A percentile compares a stretch with the other conserved stretches of the same genome.
Conservation (phyloP, 192 early-diverging fungal species). For the Chytriomyces sp. region DNA sequence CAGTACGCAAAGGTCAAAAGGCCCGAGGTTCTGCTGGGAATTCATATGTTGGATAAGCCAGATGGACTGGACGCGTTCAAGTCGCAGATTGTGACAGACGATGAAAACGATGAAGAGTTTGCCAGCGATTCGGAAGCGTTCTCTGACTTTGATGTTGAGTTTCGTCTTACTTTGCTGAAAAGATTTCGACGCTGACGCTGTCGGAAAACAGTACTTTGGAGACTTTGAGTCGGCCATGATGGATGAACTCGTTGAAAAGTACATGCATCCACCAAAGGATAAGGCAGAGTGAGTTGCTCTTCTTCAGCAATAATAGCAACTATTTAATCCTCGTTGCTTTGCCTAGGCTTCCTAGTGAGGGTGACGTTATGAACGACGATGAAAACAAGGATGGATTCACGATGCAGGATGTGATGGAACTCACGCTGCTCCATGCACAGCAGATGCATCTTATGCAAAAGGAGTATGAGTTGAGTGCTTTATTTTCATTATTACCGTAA, state of each 20-base stretch:
- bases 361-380: conserved; percentile 12
- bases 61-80: background rate
- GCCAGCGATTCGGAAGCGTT: conserved; percentile 3
- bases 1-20: background rate
- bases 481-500: conserved; percentile 1
- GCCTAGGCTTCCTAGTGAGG: conserved; percentile 5
- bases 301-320: background rate
- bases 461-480: conserved; percentile 54
- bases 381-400: conserved; percentile 48
- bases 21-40: conserved; percentile 7
- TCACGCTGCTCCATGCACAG: conserved; percentile 64
- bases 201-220: conserved; percentile 27
- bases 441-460: conserved; percentile 61
- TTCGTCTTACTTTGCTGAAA: background rate
- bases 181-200: background rate
- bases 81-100: conserved; percentile 18
- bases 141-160: background rate
- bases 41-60: conserved; percentile 7
- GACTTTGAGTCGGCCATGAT: conserved; percentile 40
- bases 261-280: conserved; percentile 33
- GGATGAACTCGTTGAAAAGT: conserved; percentile 42
- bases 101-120: conserved; percentile 35
- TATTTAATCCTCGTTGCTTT: conserved; percentile 9
- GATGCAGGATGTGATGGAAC: conserved; percentile 65
- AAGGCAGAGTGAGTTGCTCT: conserved; percentile 4